Evolutionary conservation across 805 yeast species (phyloP).

Genomic region (Yamadazyma philogaea): DNA sequence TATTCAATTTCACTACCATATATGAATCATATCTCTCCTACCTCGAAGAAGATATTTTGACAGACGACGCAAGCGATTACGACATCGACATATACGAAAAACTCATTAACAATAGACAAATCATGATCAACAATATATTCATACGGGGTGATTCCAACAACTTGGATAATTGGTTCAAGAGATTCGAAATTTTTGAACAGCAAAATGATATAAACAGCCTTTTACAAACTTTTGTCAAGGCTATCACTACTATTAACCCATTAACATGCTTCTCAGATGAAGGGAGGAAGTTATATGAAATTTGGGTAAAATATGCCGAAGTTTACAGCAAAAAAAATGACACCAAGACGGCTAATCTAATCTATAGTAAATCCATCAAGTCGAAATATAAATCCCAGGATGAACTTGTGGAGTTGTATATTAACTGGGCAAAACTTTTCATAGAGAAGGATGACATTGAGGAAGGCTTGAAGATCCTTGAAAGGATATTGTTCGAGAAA

Average conservation of each 20-base stretch:
- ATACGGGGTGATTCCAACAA: constrained; percentile 60
- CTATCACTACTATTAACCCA: constrained; percentile 66
- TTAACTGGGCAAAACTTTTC: constrained; percentile 73
- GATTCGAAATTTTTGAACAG: constrained; percentile 45
- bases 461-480: constrained; percentile 33
- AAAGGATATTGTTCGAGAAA: constrained; percentile 26
- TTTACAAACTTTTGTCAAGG: constrained; percentile 58
- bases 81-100: constrained; percentile 49
- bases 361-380: constrained; percentile 61
- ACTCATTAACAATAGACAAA: constrained; percentile 53
- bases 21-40: constrained; percentile 50
- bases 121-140: constrained; percentile 63
- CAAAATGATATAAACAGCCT: constrained; percentile 33
- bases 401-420: constrained; percentile 68
- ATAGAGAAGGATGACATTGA: constrained; percentile 47
- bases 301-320: constrained; percentile 72
- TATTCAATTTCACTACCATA: constrained; percentile 59
- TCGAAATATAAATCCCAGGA: constrained; percentile 63
- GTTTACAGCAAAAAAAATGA: constrained; percentile 59
- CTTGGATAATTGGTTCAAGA: constrained; percentile 65
- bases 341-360: constrained; percentile 54
- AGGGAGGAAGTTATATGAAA: constrained; percentile 41
- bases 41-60: constrained; percentile 2
- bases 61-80: constrained; percentile 10
- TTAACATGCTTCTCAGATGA: constrained; percentile 31